These are phyloP conservation scores for Globisporangium sylvaticum DNA, from an alignment of 352 stramenopile species.

Conservation along the genomic window DNA sequence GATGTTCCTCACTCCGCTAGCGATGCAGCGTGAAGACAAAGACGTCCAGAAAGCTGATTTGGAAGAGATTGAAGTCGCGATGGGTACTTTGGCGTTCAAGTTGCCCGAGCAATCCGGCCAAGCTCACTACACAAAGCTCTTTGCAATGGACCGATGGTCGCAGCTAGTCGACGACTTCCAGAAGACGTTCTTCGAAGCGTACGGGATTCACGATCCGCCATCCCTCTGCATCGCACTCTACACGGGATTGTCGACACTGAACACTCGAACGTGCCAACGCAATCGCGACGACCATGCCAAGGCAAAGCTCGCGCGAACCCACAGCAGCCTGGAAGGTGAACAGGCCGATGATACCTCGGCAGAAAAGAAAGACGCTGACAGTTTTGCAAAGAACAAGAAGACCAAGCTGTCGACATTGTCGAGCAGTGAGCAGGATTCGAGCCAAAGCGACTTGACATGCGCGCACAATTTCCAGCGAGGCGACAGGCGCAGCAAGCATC, in stretches of 20 bases:
- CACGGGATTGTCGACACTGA: conserved; percentile 65
- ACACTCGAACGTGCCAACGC: conserved; percentile 67
- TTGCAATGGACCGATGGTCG: conserved; percentile 57
- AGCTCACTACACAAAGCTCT: conserved; percentile 56
- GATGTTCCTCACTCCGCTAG: conserved; percentile 52
- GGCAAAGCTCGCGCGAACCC: conserved; percentile 26
- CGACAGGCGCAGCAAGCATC: conserved; percentile 21
- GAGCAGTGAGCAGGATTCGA: background rate
- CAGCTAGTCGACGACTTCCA: conserved; percentile 54
- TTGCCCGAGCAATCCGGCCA: conserved; percentile 56
- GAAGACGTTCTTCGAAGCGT: conserved; percentile 61
- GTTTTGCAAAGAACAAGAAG: conserved; percentile 42
- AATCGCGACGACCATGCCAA: conserved; percentile 38
- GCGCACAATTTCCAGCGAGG: conserved; percentile 6
- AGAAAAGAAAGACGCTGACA: conserved; percentile 8
- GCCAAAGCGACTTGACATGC: background rate
- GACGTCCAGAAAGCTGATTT: conserved; percentile 48
- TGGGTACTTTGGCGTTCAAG: conserved; percentile 74
- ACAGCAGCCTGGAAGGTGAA: conserved; percentile 20
- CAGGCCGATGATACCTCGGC: conserved; percentile 10
- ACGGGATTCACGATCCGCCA: conserved; percentile 60
- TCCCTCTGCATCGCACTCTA: conserved; percentile 66
- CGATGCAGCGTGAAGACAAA: conserved; percentile 60
- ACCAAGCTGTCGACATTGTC: conserved; percentile 25
- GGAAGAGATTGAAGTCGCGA: conserved; percentile 59